These are phyloP conservation scores for Seminavis robusta DNA, from an alignment of 108 stramenopile genomes.

Conservation along the genomic window DNA sequence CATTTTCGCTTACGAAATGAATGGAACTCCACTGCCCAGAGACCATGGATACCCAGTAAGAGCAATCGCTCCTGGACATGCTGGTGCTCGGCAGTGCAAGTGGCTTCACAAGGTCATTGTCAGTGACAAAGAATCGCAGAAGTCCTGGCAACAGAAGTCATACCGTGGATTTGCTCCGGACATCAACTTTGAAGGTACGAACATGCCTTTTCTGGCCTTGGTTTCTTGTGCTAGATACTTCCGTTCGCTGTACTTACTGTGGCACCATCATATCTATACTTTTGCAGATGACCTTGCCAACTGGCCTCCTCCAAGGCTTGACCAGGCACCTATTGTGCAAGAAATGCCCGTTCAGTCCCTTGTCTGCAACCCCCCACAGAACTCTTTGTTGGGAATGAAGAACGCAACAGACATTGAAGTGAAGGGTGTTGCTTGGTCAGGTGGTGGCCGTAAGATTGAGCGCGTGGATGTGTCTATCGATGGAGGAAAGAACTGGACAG, in stretches of 20 bases:
- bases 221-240: too few relatives aligned
- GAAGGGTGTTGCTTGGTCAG: constrained; percentile 77
- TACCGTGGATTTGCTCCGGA: constrained; percentile 47
- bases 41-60: constrained; percentile 81
- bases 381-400: constrained; percentile 20
- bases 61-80: constrained; percentile 67
- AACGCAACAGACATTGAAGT: too few relatives aligned
- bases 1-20: constrained; percentile 80
- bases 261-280: too few relatives aligned
- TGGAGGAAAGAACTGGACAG: constrained; percentile 75
- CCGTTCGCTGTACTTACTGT: too few relatives aligned
- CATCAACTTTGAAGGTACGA: constrained; percentile 41
- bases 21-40: constrained; percentile 56
- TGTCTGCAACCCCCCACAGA: constrained; percentile 45
- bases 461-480: constrained; percentile 83
- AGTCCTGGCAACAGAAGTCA: constrained; percentile 60
- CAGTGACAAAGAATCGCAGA: constrained; percentile 37
- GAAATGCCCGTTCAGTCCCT: constrained; percentile 62
- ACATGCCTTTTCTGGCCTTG: too few relatives aligned
- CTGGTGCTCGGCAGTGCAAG: constrained; percentile 60
- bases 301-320: constrained; percentile 37
- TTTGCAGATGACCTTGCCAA: constrained; percentile 35
- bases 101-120: constrained; percentile 59
- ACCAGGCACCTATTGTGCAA: constrained; percentile 51
- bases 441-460: constrained; percentile 72